Conservation (phyloP, 169 alveolate species). For the Blepharisma undulans region DNA sequence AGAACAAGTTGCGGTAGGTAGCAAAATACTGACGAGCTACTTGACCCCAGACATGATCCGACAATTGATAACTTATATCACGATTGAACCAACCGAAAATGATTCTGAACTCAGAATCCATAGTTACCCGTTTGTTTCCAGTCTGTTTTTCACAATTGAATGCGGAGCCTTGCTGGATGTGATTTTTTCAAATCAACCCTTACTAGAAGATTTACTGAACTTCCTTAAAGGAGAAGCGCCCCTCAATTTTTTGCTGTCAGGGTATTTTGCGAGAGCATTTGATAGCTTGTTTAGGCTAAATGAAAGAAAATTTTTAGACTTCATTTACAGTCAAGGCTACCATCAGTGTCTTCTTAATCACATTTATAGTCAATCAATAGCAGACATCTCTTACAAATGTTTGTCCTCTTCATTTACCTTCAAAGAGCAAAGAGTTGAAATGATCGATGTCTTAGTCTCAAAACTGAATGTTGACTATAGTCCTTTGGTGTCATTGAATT, state of each 20-base stretch:
- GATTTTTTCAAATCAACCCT: background rate
- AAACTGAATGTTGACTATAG: background rate
- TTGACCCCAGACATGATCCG: background rate
- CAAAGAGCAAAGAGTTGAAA: background rate
- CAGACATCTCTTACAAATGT: background rate
- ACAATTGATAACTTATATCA: background rate
- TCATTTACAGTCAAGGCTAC: background rate
- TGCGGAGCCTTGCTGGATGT: background rate
- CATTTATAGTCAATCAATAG: background rate
- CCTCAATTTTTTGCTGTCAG: background rate
- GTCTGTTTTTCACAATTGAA: background rate
- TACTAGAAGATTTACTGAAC: background rate
- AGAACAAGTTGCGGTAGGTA: background rate
- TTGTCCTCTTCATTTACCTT: background rate
- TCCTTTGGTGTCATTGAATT: background rate
- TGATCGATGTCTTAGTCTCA: background rate
- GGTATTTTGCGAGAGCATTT: background rate
- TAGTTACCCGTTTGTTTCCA: background rate
- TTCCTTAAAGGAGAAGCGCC: background rate
- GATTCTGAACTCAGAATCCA: background rate
- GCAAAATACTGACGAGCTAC: background rate
- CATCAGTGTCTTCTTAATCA: background rate
- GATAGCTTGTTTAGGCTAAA: background rate
- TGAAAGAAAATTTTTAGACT: background rate
- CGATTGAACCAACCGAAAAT: background rate